Evolutionary conservation across 768 basidiomycete species (phyloP).

Genomic region (Kwoniella botswanensis): DNA sequence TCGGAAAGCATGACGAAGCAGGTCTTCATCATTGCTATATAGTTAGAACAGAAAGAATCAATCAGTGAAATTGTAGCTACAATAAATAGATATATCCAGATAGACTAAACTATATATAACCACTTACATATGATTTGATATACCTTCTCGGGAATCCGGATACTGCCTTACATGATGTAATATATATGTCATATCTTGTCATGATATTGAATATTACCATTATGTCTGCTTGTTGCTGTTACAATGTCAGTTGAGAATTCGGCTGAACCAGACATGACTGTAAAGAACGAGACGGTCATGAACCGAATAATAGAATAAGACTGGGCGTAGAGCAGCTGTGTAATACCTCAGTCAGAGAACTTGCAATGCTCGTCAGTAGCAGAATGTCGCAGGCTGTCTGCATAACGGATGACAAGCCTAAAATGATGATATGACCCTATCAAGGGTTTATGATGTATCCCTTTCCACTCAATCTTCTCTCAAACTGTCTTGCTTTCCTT

Average conservation of each 20-base stretch:
- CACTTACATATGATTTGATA: no score
- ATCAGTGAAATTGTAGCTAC: not conserved
- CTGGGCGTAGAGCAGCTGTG: not conserved
- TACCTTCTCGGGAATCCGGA: no score
- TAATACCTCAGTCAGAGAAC: not conserved
- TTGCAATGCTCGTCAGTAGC: not conserved
- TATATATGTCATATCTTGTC: not conserved
- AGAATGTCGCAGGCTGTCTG: slow-evolving; percentile 30
- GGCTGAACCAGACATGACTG: not conserved
- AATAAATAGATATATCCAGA: not conserved
- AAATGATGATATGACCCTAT: not conserved
- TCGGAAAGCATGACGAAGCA: not conserved
- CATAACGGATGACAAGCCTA: slow-evolving; percentile 37
- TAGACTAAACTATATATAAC: not conserved
- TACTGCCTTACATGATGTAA: not conserved
- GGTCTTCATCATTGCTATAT: slow-evolving; percentile 9
- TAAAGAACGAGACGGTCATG: not conserved
- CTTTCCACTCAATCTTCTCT: not conserved
- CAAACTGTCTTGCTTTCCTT: not conserved
- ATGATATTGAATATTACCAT: slow-evolving; percentile 7
- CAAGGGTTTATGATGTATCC: slow-evolving; percentile 6
- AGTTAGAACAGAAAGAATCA: not conserved
- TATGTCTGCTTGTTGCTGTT: not conserved
- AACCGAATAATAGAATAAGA: not conserved
- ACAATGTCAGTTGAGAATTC: not conserved